Evolutionary conservation across 2,329 filamentous ascomycete genomes (phyloP), one percentile per base, ranked within the genome.

Genomic region (Penicillium thymicola): DNA sequence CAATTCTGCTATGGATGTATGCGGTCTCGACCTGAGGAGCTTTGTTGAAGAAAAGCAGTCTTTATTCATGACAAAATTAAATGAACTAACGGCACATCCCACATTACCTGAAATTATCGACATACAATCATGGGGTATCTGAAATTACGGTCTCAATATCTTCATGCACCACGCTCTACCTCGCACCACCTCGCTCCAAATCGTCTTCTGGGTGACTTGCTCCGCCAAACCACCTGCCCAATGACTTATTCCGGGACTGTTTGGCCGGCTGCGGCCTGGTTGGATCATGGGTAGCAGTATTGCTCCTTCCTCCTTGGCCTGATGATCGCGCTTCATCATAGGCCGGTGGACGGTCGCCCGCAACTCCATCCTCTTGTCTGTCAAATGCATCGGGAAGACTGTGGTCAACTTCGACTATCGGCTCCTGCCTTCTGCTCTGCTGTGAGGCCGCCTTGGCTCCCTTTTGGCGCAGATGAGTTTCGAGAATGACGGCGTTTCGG

Each of bases 401-500:
- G 42, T 70, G 66, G 59, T 77, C 75, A 32, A 70, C 55, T 13
- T 61, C 61, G 14, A 57, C 50, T 41, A 45, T n/a, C 21, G 38
- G 58, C 25, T 62, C 64, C 11, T 70, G 63, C 42, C 63, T 62
- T 45, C 59, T 67, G 30, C 50, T 58, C 45, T 64, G 62, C 25
- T 65, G 69, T 38, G 66, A 61, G 44, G 71, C 52, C n/a, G 65
- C 59, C 55, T 72, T 72, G 27, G 67, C 66, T 27, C 72, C 74
- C 55, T 76, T 76, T 49, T 76, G 68, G 30, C 74, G 71, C 51
- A 81, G 63, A 57, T 78, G 67, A 42, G 73, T 72, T 48, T 81
- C 78, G 10, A 81, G 67, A 43, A 79, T 61, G 18, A 78, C 64
- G 4, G 76, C 77, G 60, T 79, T 81, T 56, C 72, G 70, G 13